A percentile compares a stretch with the other conserved stretches of the same genome.
Conservation (phyloP, 305 asterid genomes). For the Solanum hybrid region DNA sequence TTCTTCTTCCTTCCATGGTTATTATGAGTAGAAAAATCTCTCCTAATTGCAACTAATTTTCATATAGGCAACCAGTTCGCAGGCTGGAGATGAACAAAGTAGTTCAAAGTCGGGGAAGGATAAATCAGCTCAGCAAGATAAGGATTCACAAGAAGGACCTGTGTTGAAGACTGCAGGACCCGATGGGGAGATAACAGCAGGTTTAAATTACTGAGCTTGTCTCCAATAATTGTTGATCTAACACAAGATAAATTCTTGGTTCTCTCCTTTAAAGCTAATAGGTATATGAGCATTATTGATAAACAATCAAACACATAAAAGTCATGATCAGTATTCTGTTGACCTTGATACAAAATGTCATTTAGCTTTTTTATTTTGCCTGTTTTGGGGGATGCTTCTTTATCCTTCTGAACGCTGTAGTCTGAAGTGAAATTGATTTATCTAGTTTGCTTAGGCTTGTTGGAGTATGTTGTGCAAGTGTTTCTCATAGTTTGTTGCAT, state of each 20-base stretch:
- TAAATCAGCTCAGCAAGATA: constrained; percentile 64
- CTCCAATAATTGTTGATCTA: background rate
- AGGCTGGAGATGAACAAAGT: constrained; percentile 50
- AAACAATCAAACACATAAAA: background rate
- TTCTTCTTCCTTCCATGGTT: background rate
- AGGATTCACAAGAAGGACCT: constrained; percentile 79
- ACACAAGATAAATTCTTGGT: background rate
- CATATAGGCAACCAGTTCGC: constrained; percentile 78
- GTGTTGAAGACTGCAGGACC: constrained; percentile 83
- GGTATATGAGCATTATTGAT: background rate
- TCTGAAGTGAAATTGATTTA: background rate
- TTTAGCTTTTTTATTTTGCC: background rate
- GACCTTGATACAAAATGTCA: background rate
- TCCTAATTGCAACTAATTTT: constrained; percentile 5
- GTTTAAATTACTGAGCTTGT: constrained; percentile 21
- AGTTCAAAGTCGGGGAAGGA: constrained; percentile 79
- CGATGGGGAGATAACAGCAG: constrained; percentile 96
- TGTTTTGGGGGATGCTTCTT: background rate
- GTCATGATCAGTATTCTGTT: background rate
- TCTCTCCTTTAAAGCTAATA: background rate
- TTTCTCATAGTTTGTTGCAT: background rate
- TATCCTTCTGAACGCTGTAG: background rate
- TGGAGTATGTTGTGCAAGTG: background rate
- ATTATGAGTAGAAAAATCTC: background rate
- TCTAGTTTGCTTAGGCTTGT: background rate